Conservation (phyloP, 2,329 filamentous ascomycete species). For the Reticulascus tulasneorum region DNA sequence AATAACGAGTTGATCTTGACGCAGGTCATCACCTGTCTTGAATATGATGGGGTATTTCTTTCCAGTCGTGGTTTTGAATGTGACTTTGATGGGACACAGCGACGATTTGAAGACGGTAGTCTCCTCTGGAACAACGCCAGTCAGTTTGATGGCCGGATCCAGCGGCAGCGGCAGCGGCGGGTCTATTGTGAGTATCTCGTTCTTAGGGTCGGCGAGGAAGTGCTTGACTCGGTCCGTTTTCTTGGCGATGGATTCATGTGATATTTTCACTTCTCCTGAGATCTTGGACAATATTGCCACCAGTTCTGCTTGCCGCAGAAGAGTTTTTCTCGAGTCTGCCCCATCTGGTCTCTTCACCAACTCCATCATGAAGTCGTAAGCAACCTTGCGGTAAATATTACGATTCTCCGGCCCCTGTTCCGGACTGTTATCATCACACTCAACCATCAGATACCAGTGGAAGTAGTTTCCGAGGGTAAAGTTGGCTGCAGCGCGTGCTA, state of each 20-base stretch:
- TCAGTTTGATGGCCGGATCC: conserved; percentile 77
- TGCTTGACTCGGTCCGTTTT: conserved; percentile 84
- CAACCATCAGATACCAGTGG: conserved; percentile 98
- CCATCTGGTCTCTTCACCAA: conserved; percentile 70
- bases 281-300: conserved; percentile 84
- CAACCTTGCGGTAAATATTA: conserved; percentile 86
- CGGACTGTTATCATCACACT: conserved; percentile 80
- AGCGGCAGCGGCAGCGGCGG: conserved; percentile 83
- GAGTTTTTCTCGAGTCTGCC: conserved; percentile 66
- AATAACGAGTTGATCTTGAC: conserved; percentile 95
- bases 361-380: conserved; percentile 93
- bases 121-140: conserved; percentile 77
- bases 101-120: conserved; percentile 94
- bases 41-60: conserved; percentile 89
- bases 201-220: conserved; percentile 81
- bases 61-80: conserved; percentile 77
- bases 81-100: conserved; percentile 83
- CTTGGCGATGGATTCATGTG: conserved; percentile 69
- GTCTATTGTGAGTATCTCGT: conserved; percentile 79
- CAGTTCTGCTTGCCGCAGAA: conserved; percentile 85
- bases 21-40: conserved; percentile 93
- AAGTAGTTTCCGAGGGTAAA: conserved; percentile 91
- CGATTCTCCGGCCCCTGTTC: conserved; percentile 73
- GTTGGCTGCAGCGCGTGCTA: conserved; percentile 81
- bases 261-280: conserved; percentile 80